Base-by-base conservation (phyloP, 805 yeast species). In the Jamesozyma gamospora region DNA sequence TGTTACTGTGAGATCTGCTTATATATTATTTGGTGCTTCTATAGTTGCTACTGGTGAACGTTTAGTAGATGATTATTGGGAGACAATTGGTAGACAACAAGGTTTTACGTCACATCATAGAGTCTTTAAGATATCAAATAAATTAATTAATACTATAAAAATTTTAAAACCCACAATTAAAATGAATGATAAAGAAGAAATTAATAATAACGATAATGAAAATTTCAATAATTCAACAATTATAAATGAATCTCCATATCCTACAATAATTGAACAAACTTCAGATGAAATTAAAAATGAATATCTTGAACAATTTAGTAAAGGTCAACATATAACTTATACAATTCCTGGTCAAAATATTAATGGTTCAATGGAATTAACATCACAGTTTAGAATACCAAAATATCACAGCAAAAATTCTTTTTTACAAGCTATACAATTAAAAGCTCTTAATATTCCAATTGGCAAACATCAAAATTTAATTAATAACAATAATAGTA, bases 31-130 rank as follows among this genome's bases (percentile, higher is more conserved):
- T 53, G 80, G 80, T 28, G 72, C 79, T 1, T 56, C 72, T 17
- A 52, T 70, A 2, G 51, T 75, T 16, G 56, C 56, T 1, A 51
- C 57, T n/a, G 81, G 80, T 6, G 55, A 57, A 28, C 63, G 79
- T 41, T 62, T 74, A 4, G 44, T 53, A 3, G 80, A 75, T 52
- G 81, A 75, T 51, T 75, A 75, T 51, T 75, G 77, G 75, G 79
- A 73, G 44, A 60, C 58, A 3, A 48, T 57, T 3, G 68, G 69
- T 0, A 56, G 52, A 29, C 61, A 58, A 15, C 70, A 70, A 43
- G 70, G 70, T 1, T 67, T 70, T 37, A 64, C 69, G 1, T 65
- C 67, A 19, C 62, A 60, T 32, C 72, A 70, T 40, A 66, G 71
- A 25, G 76, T 72, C 3, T 64, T 58, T 41, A 53, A 53, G 18